Conservation (phyloP, 2,329 filamentous ascomycete species). For the Colletotrichum kahawae region DNA sequence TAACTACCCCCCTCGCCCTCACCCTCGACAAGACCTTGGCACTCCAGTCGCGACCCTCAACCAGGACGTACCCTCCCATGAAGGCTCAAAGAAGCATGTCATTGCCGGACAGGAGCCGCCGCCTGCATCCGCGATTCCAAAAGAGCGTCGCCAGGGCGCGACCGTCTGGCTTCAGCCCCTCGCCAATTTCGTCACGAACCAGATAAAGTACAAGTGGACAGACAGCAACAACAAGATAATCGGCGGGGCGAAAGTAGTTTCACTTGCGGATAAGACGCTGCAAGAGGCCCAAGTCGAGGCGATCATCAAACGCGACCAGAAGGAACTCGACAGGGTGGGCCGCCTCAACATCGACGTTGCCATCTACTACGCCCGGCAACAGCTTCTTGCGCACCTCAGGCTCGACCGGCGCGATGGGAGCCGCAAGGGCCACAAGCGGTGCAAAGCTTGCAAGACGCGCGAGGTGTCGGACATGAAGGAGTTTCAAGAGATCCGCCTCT, state of each 20-base stretch:
- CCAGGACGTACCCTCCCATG: not conserved
- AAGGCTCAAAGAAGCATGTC: not conserved
- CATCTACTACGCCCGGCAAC: not conserved
- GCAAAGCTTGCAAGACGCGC: not conserved
- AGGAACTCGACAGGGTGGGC: not conserved
- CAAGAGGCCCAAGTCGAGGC: not conserved
- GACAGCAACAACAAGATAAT: not conserved
- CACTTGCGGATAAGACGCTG: not conserved
- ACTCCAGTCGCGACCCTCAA: not conserved
- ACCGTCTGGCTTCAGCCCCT: not conserved
- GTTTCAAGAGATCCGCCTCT: not conserved
- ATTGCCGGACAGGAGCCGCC: not conserved
- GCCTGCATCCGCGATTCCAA: not conserved
- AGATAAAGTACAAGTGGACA: not conserved
- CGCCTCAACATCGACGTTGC: not conserved
- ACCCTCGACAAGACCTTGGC: not conserved
- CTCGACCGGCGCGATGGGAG: not conserved
- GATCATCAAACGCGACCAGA: not conserved
- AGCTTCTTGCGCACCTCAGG: not conserved
- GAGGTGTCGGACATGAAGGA: not conserved
- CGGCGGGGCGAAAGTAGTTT: not conserved
- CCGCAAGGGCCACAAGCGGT: not conserved
- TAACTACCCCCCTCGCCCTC: not conserved
- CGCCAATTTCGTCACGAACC: not conserved
- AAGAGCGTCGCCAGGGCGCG: not conserved